Percentiles rank a stretch among this genome's conserved stretches.
These are phyloP conservation scores for Hirsutella minnesotensis DNA, from an alignment of 2,329 filamentous ascomycete species.

Conservation along the genomic window DNA sequence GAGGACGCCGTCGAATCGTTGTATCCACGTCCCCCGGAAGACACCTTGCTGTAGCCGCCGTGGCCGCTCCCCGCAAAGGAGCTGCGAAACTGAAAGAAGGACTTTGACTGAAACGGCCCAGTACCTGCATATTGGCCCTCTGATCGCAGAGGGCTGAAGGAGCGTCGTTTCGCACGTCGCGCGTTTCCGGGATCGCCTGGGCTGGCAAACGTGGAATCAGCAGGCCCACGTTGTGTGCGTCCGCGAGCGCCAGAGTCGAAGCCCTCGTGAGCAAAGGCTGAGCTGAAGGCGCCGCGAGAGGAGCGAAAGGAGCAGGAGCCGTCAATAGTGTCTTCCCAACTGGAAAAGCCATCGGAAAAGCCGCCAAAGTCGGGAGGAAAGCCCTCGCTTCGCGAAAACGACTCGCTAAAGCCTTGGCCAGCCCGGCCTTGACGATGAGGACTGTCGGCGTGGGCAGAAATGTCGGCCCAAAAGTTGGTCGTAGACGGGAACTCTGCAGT, in stretches of 20 bases:
- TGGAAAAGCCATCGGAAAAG: not conserved
- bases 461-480: not conserved
- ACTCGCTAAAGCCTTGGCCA: not conserved
- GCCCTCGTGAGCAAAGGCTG: not conserved
- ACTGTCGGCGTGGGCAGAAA: not conserved
- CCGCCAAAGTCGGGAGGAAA: conserved; percentile 1
- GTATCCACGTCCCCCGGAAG: not conserved
- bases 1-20: conserved; percentile 8
- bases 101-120: too few species aligned
- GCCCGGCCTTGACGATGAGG: not conserved
- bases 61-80: not conserved
- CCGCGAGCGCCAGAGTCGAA: not conserved
- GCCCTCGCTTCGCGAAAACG: not conserved
- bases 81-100: too few species aligned
- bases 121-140: too few species aligned
- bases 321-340: not conserved
- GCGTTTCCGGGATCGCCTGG: not conserved
- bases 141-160: too few species aligned
- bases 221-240: not conserved
- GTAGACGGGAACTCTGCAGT: not conserved
- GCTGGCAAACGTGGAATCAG: conserved; percentile 2
- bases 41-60: not conserved
- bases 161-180: too few species aligned
- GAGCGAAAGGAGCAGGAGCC: not conserved
- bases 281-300: conserved; percentile 5